Conservation (phyloP, 805 yeast species). For the Metschnikowia borealis region DNA sequence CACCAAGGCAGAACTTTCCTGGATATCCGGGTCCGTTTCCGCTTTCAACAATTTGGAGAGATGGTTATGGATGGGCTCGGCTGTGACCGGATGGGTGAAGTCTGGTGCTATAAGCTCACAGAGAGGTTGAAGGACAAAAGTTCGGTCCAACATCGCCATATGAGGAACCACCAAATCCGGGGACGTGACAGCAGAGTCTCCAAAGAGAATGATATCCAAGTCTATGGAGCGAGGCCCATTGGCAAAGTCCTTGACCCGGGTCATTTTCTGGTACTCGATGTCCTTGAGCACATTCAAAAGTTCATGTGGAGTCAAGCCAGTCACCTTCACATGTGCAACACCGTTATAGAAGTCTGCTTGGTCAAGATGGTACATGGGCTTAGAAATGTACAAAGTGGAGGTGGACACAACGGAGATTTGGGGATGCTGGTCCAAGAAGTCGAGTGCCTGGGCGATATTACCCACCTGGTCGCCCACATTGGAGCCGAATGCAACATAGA, state of each 20-base stretch:
- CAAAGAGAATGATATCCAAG: conserved; percentile 79
- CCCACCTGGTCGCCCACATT: conserved; percentile 69
- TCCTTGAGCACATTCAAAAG: conserved; percentile 59
- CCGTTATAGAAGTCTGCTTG: conserved; percentile 87
- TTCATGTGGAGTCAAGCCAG: conserved; percentile 54
- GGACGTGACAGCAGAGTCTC: conserved; percentile 50
- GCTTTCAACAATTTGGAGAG: conserved; percentile 44
- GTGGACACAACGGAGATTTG: conserved; percentile 50
- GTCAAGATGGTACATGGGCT: conserved; percentile 85
- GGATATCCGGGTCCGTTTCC: conserved; percentile 37
- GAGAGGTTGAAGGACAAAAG: conserved; percentile 86
- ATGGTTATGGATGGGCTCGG: conserved; percentile 73
- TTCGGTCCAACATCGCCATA: conserved; percentile 78
- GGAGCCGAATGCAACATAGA: conserved; percentile 84
- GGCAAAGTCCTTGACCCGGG: conserved; percentile 71
- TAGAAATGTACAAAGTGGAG: conserved; percentile 80
- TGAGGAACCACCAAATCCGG: conserved; percentile 76
- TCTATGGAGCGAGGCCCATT: conserved; percentile 94
- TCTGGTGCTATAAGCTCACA: conserved; percentile 73
- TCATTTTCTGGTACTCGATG: conserved; percentile 70
- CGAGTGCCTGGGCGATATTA: conserved; percentile 57
- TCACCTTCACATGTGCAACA: conserved; percentile 62
- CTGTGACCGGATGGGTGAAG: conserved; percentile 75
- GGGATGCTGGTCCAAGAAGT: conserved; percentile 34
- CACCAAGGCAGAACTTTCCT: conserved; percentile 48